Conservation (phyloP, 306 rosid species). For the Citrullus mucosospermus region DNA sequence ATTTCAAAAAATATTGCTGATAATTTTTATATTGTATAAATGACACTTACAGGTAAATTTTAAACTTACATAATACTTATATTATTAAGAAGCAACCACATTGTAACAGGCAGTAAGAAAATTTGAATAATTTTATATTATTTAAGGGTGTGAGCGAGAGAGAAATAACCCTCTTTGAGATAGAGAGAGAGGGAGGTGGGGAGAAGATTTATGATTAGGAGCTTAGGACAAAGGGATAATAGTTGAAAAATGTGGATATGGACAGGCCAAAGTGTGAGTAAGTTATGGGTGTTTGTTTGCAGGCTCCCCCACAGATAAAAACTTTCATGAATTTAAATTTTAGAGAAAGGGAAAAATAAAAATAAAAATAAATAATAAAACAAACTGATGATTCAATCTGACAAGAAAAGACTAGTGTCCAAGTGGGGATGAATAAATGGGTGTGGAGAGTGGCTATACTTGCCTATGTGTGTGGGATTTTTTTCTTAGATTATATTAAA, state of each 20-base stretch:
- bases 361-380: not conserved
- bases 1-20: too few species aligned
- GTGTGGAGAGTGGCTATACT: slow-evolving; percentile 42
- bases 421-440: slow-evolving; percentile 59
- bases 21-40: too few species aligned
- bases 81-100: too few species aligned
- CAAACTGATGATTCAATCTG: slow-evolving; percentile 34
- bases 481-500: too few species aligned
- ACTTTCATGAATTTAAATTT: not conserved
- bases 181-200: slow-evolving; percentile 7
- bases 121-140: too few species aligned
- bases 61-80: too few species aligned
- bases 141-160: too few species aligned
- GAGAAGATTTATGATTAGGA: too few species aligned
- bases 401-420: slow-evolving; percentile 56
- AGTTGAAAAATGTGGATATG: slow-evolving; percentile 19
- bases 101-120: too few species aligned
- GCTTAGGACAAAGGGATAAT: slow-evolving; percentile 7
- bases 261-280: slow-evolving; percentile 45
- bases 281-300: slow-evolving; percentile 45
- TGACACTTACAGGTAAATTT: too few species aligned
- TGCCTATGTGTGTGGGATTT: slow-evolving; percentile 8
- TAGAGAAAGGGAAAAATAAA: not conserved
- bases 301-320: not conserved
- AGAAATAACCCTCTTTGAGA: too few species aligned